These are phyloP conservation scores for Thielaviopsis populi DNA, from an alignment of 2,329 filamentous ascomycete genomes.

Conservation along the genomic window DNA sequence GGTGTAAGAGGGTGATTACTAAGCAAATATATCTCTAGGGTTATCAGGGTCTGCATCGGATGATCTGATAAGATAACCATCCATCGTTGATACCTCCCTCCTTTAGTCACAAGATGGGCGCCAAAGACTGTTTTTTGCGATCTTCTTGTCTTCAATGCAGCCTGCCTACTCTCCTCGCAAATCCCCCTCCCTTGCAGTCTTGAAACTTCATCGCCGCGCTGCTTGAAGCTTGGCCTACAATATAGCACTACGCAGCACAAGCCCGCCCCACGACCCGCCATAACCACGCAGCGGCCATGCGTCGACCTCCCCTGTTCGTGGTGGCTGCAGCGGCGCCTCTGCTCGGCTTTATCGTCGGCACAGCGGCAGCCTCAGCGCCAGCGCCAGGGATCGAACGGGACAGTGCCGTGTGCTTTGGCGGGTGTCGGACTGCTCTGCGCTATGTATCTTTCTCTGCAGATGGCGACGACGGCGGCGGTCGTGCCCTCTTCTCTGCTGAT, in stretches of 20 bases:
- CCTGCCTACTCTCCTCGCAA: too few species aligned
- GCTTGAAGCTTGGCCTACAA: background rate
- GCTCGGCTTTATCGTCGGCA: background rate
- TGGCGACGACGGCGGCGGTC: background rate
- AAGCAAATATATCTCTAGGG: background rate
- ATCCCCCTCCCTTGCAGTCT: too few species aligned
- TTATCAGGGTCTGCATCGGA: constrained; percentile 1
- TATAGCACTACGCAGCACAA: background rate
- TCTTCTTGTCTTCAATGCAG: background rate
- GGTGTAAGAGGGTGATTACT: background rate
- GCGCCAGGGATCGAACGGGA: background rate
- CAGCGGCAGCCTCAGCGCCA: background rate
- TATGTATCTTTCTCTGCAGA: constrained; percentile 5
- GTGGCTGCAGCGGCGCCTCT: background rate
- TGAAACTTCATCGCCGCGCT: background rate
- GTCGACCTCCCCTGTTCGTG: background rate
- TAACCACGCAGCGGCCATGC: background rate
- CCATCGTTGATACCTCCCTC: background rate
- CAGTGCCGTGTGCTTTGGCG: constrained; percentile 1
- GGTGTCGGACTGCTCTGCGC: constrained; percentile 7
- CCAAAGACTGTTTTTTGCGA: background rate
- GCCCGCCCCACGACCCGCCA: background rate
- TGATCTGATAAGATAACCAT: constrained; percentile 16
- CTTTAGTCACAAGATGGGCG: background rate
- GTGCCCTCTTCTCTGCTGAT: too few species aligned